phyloP scores from a whole-genome alignment of 345 rosid genomes.

The Hirschfeldia incana region DNA sequence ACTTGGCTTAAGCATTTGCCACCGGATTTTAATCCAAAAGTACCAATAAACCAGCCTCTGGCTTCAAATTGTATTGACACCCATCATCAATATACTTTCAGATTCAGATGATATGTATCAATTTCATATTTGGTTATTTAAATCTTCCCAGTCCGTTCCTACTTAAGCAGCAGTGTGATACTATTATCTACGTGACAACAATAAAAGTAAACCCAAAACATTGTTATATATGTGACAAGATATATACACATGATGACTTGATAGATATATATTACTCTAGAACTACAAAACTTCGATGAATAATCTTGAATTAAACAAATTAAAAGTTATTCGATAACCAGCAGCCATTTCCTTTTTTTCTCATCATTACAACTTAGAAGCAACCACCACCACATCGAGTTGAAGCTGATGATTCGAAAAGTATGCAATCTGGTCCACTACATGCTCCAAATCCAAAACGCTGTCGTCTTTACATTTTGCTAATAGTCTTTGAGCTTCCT shows the following conservation, averaged over 20 bases:
- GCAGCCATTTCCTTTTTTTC: slow-evolving; percentile 9
- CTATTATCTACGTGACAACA: background rate
- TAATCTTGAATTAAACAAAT: background rate
- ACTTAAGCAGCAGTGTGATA: background rate
- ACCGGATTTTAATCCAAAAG: background rate
- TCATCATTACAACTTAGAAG: slow-evolving; percentile 14
- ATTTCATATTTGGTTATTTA: background rate
- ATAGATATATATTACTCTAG: slow-evolving; percentile 10
- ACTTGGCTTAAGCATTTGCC: background rate
- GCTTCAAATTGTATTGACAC: background rate
- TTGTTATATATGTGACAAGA: background rate
- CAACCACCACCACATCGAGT: slow-evolving; percentile 33
- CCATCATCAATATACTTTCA: background rate
- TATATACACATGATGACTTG: background rate
- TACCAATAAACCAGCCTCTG: background rate
- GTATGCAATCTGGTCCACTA: slow-evolving; percentile 45
- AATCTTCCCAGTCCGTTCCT: background rate
- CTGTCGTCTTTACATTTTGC: slow-evolving; percentile 54
- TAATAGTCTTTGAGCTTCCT: slow-evolving; percentile 54
- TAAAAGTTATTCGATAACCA: background rate
- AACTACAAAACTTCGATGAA: background rate
- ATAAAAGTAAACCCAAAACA: background rate
- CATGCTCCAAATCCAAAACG: slow-evolving; percentile 52
- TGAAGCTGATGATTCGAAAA: slow-evolving; percentile 50
- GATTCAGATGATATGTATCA: background rate